These are phyloP conservation scores for Aspergillus transmontanensis DNA, from an alignment of 2,329 filamentous ascomycete genomes.

Conservation along the genomic window DNA sequence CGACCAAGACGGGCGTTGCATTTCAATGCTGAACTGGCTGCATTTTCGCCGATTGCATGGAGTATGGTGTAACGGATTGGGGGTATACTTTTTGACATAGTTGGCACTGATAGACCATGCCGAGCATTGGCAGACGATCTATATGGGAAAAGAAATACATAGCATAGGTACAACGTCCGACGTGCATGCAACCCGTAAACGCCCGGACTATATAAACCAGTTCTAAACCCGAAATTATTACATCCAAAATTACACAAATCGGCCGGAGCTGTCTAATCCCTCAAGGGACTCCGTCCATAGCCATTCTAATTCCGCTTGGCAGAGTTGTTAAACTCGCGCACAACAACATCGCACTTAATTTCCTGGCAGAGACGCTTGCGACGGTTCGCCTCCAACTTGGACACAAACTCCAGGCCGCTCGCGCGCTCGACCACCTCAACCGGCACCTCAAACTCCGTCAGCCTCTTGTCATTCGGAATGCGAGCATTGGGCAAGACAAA, in stretches of 20 bases:
- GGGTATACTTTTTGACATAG: neutral
- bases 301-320: constrained; percentile 44
- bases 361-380: constrained; percentile 83
- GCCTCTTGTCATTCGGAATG: constrained; percentile 83
- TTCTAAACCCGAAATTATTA: constrained; percentile 24
- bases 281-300: neutral
- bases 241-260: constrained; percentile 7
- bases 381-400: constrained; percentile 71
- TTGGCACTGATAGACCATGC: neutral
- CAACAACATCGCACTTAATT: constrained; percentile 77
- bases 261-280: neutral
- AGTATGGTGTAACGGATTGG: neutral
- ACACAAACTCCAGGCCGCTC: constrained; percentile 86
- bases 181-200: constrained; percentile 19
- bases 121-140: neutral
- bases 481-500: constrained; percentile 92
- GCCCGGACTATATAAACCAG: constrained; percentile 29
- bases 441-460: constrained; percentile 92
- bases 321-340: constrained; percentile 73
- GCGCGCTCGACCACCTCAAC: constrained; percentile 90
- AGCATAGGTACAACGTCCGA: constrained; percentile 11
- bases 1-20: constrained; percentile 75
- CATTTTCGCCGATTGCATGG: neutral
- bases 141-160: neutral
- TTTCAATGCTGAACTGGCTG: constrained; percentile 74